phyloP scores from a whole-genome alignment of 306 rosid genomes.

The Quercus mongolica region DNA sequence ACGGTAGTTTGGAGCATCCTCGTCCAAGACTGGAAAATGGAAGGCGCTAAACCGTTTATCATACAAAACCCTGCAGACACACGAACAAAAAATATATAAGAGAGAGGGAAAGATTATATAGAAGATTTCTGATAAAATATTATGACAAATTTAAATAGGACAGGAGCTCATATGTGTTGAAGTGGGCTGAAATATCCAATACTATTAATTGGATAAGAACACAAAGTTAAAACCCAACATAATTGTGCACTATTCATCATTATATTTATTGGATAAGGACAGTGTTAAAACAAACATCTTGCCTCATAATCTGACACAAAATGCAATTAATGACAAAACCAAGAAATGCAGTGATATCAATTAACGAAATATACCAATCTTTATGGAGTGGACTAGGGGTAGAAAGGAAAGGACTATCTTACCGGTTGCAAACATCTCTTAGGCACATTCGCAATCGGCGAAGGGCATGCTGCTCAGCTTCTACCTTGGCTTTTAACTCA shows the following conservation, averaged over 20 bases:
- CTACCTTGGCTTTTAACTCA: slow-evolving; percentile 86
- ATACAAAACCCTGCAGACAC: slow-evolving; percentile 71
- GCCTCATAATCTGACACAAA: background rate
- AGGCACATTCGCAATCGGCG: slow-evolving; percentile 98
- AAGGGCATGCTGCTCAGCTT: slow-evolving; percentile 96
- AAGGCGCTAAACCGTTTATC: slow-evolving; percentile 91
- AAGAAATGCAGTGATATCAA: background rate
- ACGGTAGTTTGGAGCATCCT: slow-evolving; percentile 97
- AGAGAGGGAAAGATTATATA: background rate
- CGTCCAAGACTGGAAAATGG: slow-evolving; percentile 92
- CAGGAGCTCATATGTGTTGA: background rate
- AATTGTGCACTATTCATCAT: background rate
- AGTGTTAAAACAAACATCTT: background rate
- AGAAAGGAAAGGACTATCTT: slow-evolving; percentile 18
- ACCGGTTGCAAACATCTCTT: slow-evolving; percentile 98
- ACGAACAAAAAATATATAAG: background rate
- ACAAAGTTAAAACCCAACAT: background rate
- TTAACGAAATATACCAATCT: background rate
- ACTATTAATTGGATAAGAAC: background rate
- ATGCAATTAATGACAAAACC: background rate
- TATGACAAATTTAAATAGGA: too few relatives aligned
- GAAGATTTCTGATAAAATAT: background rate
- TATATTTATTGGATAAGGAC: background rate
- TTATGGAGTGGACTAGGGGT: background rate
- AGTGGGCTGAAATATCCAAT: background rate